Conservation (phyloP, 2,329 filamentous ascomycete species). For the Cucurbitaria berberidis region DNA sequence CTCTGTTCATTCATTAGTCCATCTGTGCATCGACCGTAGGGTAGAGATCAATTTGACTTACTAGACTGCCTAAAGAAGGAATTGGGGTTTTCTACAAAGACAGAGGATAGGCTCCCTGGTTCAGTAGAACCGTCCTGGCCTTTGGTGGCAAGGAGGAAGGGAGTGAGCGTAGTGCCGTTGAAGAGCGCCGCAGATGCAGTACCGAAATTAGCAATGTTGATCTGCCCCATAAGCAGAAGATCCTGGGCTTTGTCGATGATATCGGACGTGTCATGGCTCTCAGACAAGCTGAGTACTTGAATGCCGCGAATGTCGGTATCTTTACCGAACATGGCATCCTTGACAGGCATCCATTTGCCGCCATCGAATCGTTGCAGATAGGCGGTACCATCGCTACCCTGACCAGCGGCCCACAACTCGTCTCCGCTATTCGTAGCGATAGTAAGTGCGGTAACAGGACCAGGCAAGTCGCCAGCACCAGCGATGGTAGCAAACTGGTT, state of each 20-base stretch:
- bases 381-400: conserved; percentile 68
- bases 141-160: conserved; percentile 80
- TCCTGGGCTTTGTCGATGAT: conserved; percentile 71
- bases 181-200: conserved; percentile 85
- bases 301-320: conserved; percentile 77
- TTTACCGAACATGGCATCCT: conserved; percentile 61
- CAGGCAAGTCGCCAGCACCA: conserved; percentile 72
- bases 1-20: conserved; percentile 43
- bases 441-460: conserved; percentile 77
- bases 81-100: conserved; percentile 80
- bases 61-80: conserved; percentile 72
- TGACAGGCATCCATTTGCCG: conserved; percentile 70
- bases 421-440: conserved; percentile 74
- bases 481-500: conserved; percentile 70
- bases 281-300: conserved; percentile 76
- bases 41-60: conserved; percentile 53
- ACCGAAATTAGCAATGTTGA: conserved; percentile 77
- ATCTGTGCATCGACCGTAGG: neutral
- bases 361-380: conserved; percentile 87
- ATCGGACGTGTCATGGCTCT: conserved; percentile 68
- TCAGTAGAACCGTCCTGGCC: conserved; percentile 58
- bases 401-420: conserved; percentile 83
- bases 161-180: conserved; percentile 78
- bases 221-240: conserved; percentile 83
- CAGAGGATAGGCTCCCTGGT: conserved; percentile 75